These are phyloP conservation scores for Xylaria sp. DNA, from an alignment of 2,329 filamentous ascomycete species.

Conservation along the genomic window DNA sequence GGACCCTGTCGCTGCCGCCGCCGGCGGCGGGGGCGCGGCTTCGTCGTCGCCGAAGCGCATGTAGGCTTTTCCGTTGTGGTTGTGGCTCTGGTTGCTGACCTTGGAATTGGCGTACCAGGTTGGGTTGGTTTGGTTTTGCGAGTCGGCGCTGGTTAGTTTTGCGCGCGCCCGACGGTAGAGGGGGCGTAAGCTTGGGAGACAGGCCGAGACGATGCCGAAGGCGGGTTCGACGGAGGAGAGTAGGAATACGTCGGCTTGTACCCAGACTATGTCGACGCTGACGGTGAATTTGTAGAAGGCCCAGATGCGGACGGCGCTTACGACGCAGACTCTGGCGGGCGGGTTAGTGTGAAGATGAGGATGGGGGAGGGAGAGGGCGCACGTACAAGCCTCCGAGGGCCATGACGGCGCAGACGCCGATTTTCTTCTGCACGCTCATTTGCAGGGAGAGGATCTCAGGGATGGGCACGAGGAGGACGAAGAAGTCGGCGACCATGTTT, in stretches of 20 bases:
- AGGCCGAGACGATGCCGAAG: conserved; percentile 35
- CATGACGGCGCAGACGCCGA: conserved; percentile 30
- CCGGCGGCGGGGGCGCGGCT: neutral
- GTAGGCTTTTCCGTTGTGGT: conserved; percentile 20
- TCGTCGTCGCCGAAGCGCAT: conserved; percentile 21
- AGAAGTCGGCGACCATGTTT: conserved; percentile 30
- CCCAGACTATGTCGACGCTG: conserved; percentile 28
- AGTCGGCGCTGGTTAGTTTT: conserved; percentile 16
- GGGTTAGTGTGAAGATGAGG: neutral
- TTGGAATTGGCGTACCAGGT: conserved; percentile 20
- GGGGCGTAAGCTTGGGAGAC: conserved; percentile 33
- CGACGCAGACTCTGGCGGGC: conserved; percentile 27
- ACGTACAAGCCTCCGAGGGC: conserved; percentile 31
- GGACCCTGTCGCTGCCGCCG: neutral
- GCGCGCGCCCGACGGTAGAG: conserved; percentile 27
- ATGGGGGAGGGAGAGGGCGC: too few species aligned
- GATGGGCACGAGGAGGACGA: conserved; percentile 31
- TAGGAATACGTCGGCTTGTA: conserved; percentile 29
- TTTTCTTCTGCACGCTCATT: conserved; percentile 28
- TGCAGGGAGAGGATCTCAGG: conserved; percentile 30
- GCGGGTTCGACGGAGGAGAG: conserved; percentile 34
- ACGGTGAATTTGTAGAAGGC: conserved; percentile 24
- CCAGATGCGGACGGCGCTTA: conserved; percentile 29
- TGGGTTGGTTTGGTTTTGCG: conserved; percentile 4
- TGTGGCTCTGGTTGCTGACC: conserved; percentile 4